Base-by-base conservation (phyloP, 805 yeast species). In the Scheffersomyces coipomensis region DNA sequence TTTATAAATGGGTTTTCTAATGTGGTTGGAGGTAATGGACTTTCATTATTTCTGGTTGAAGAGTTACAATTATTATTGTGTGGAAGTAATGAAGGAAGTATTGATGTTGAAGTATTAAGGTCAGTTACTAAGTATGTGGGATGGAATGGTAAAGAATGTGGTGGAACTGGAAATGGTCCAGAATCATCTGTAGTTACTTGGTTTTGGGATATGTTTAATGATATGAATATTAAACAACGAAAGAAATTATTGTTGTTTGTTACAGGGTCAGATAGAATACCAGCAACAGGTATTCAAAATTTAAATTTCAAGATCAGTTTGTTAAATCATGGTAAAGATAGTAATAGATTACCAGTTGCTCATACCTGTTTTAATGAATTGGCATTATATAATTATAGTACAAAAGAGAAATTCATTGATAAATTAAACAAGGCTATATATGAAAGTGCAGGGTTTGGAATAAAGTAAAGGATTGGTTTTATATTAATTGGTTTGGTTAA, bases 291-390 rank as follows among this genome's bases (percentile, higher is more conserved):
- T 0, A 72, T 88, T 21, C 82, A 85, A 22, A 83, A 85, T 37
- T 64, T 91, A 66, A 71, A 72, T 32, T 83, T 93, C 52, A 82
- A 82, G 44, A 76, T 91, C n/a, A 76, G 83, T 12, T 75, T 76
- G 39, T 51, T 66, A 10, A 46, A 48, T 13, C 45, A 45, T 19
- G 66, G 61, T 5, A 50, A 45, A 1, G 71, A 67, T 23, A 57
- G 66, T 26, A 68, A 75, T 1, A 66, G 83, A 34, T 62, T 90
- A 13, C 98, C 98, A 0, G 66, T 84, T 12, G 88, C 97, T 0
- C 98, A 91, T 56, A 93, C 98, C 0, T 91, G 99, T 52, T 91
- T 93, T 67, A 93, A 91, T 56, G 96, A 91, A 65, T 57, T 91
- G 18, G 84, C 91, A 39, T 49, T 93, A 5, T 85, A 80, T 59